These are phyloP conservation scores for Moniliophthora roreri DNA, from an alignment of 1,284 basidiomycete species.

Conservation along the genomic window DNA sequence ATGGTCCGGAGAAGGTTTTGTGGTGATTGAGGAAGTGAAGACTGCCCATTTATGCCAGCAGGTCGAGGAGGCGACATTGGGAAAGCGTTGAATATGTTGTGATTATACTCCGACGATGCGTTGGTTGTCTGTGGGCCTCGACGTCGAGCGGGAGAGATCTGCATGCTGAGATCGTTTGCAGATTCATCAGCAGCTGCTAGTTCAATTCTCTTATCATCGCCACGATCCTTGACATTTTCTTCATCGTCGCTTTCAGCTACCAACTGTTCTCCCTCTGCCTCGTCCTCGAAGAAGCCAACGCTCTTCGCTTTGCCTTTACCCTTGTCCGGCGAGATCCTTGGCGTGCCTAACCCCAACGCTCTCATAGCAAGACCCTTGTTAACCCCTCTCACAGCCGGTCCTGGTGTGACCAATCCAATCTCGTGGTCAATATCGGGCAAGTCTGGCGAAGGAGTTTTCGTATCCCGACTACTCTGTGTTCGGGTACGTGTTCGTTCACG, in stretches of 20 bases:
- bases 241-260: slow-evolving; percentile 1
- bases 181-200: slow-evolving; percentile 13
- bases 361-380: slow-evolving; percentile 28
- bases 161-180: slow-evolving; percentile 43
- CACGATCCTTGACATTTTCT: slow-evolving; percentile 18
- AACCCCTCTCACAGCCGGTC: slow-evolving; percentile 43
- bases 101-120: background rate
- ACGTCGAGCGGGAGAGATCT: slow-evolving; percentile 57
- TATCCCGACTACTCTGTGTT: slow-evolving; percentile 23
- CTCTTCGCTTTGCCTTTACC: slow-evolving; percentile 24
- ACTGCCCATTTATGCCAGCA: slow-evolving; percentile 21
- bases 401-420: background rate
- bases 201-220: slow-evolving; percentile 18
- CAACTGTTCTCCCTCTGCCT: no score
- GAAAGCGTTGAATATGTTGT: slow-evolving; percentile 1
- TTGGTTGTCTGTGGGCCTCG: slow-evolving; percentile 22
- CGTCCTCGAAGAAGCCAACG: slow-evolving; percentile 14
- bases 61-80: slow-evolving; percentile 12
- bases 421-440: slow-evolving; percentile 35
- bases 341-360: slow-evolving; percentile 46
- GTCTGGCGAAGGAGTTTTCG: slow-evolving; percentile 46
- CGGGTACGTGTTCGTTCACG: slow-evolving; percentile 24
- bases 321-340: slow-evolving; percentile 31
- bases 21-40: slow-evolving; percentile 30
- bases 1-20: slow-evolving; percentile 64